Evolutionary conservation across 2,329 filamentous ascomycete species (phyloP), one percentile per base, ranked within the genome.

Genomic region (Ceratocystis harringtonii): DNA sequence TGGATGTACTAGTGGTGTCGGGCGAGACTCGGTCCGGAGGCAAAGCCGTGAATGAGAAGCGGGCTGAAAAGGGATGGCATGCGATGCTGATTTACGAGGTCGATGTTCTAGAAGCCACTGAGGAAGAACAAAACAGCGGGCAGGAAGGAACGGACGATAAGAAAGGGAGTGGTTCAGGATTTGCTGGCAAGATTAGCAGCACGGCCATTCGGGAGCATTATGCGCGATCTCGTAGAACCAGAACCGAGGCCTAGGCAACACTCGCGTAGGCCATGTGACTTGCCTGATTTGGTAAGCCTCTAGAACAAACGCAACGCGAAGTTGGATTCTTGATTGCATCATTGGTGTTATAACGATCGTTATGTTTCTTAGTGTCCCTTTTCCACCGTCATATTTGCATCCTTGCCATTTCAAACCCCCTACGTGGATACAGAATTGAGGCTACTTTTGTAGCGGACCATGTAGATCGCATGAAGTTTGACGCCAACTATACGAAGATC

Each of bases 121-220:
- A 81, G 48, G 83, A 84, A 63, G 77, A 79, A 55, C 75, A 63
- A 1, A 68, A 61, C 2, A 66, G 52, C 0, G 69, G 78, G n/a
- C 76, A 55, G 8, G 15, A 15, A n/a, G 58, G 10, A 3, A 28
- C 15, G 22, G 60, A 6, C 12, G 2, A 78, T 1, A 71, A 70
- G 52, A 73, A 70, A 48, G 74, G 70, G n/a, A 76, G 75, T 69
- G 77, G 73, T 12, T 81, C 85, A 66, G 80, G 82, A 69, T 96
- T 95, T 75, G 83, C 86, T 30, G 81, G 83, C 68, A 97, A 96
- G 77, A 89, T 96, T 70, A 95, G 91, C 78, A 96, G 92, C 75
- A 95, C 92, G 0, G 88, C 88, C 66, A 95, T 96, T 70, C 79
- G 87, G 64, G 76, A 78, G 71, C 77, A 76, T 67, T 77, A 74